Evolutionary conservation across 345 rosid genomes (phyloP).

Genomic region (Sapria himalayana): DNA sequence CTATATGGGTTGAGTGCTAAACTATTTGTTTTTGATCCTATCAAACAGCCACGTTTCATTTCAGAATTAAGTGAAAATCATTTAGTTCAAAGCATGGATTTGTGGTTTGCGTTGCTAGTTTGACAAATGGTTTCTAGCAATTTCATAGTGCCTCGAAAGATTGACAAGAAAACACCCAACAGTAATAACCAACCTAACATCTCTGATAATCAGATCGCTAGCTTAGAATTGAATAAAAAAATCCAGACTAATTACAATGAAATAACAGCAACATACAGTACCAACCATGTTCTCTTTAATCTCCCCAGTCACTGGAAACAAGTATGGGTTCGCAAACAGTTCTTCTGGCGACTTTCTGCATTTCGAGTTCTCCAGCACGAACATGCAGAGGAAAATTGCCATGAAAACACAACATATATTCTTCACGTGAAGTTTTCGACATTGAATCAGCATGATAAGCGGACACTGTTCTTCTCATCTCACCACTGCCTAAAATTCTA

Average conservation of each 20-base stretch:
- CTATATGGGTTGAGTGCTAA: too few relatives aligned
- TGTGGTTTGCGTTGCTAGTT: neutral
- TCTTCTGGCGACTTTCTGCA: constrained; percentile 19
- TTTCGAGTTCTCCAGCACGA: constrained; percentile 20
- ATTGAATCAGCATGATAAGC: constrained; percentile 13
- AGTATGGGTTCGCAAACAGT: constrained; percentile 17
- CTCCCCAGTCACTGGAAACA: constrained; percentile 29
- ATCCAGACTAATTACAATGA: constrained; percentile 2
- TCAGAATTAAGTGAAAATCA: too few relatives aligned
- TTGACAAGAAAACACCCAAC: neutral
- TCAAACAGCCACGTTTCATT: too few relatives aligned
- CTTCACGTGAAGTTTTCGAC: constrained; percentile 13
- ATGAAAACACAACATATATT: constrained; percentile 10
- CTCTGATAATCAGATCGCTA: neutral
- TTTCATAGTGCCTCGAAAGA: neutral
- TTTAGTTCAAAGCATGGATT: too few relatives aligned
- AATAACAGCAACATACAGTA: constrained; percentile 3
- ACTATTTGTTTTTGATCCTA: too few relatives aligned
- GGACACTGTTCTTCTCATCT: constrained; percentile 16
- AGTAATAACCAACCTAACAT: neutral
- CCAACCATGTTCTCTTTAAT: constrained; percentile 30
- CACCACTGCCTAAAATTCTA: constrained; percentile 13
- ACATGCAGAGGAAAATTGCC: constrained; percentile 19
- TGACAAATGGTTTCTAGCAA: neutral
- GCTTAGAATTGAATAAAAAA: neutral